Evolutionary conservation across 2,329 filamentous ascomycete species (phyloP), one percentile per base, ranked within the genome.

Genomic region (Xylaria sp.): DNA sequence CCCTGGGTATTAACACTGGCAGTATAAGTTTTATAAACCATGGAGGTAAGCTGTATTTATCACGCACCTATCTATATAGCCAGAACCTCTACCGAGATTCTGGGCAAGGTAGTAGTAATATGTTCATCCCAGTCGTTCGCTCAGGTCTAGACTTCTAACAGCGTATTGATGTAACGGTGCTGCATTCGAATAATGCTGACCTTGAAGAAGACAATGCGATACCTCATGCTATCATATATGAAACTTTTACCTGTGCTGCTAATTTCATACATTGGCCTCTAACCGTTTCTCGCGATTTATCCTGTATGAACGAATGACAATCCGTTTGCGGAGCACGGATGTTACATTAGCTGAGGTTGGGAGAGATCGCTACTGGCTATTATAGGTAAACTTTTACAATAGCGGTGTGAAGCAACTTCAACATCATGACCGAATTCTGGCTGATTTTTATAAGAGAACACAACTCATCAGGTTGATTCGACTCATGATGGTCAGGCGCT

Each of bases 401-500:
- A 39, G 52, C 52, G 52, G 52, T 56, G 52, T 56, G 52, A 39
- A 23, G 52, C 52, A 36, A 39, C 28, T 2, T 8, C 18, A n/a
- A 10, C 20, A 15, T 33, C 15, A 12, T 1, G 7, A 33, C 36
- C 7, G 28, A n/a, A 33, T 33, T 23, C n/a, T 36, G 13, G n/a
- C 31, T 20, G 7, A 18, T 55, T 31, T n/a, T 13, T 39, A 28
- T 13, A 15, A 39, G 18, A 20, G 31, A 23, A 23, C 9, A 55
- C 9, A 20, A 33, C 33, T 18, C 28, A 39, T 36, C 23, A 46
- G 41, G 18, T 18, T 46, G 41, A 36, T 8, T 36, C 9, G 2
- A 36, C 10, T 9, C 10, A 36, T 4, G 41, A 15, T 6, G 39
- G 2, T 15, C 8, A 43, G 12, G 41, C 6, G 41, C 41, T 46